Evolutionary conservation across 2,329 filamentous ascomycete genomes (phyloP), one percentile per base, ranked within the genome.

Genomic region (Lojkania enalia): DNA sequence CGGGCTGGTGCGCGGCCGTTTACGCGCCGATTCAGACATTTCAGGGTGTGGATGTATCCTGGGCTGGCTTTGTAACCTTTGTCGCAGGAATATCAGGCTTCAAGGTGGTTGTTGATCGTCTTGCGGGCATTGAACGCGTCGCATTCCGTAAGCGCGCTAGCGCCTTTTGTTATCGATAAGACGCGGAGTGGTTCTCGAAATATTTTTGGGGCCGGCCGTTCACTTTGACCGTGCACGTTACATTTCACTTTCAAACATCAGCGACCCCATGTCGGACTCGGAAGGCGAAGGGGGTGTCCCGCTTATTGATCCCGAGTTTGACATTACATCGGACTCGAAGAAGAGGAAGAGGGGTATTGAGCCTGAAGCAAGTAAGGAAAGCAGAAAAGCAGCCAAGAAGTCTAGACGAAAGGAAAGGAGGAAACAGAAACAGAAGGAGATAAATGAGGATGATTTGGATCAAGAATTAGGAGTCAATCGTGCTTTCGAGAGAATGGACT

Each of bases 401-500:
- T 61, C 63, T 33, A 66, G 67, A 63, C 66, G 50, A 50, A 81
- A 81, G 63, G 64, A 70, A 42, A 86, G 77, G 73, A 86, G 82
- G 71, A 77, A 76, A 49, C 75, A 75, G 60, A 76, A 80, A 62
- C 71, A 73, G 42, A 74, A 79, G 46, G 84, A 90, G 63, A 78
- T 83, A 32, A 83, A 90, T 58, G 81, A 85, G 23, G 85, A 74
- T 35, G 70, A 75, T 15, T 46, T 77, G 44, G 74, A 77, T 48
- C 62, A 69, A 48, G 66, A 72, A 55, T 53, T 71, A 25, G 71
- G 86, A 5, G 75, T 96, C 55, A 95, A 96, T 71, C 83, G 82
- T 53, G 82, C 87, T 3, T 88, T 96, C 65, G 82, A 84, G 33
- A 82, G 83, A 49, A 91, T 96, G 85, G 89, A 96, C 68, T 85